phyloP scores from a whole-genome alignment of 805 yeast species.

The Pichia scutulata region DNA sequence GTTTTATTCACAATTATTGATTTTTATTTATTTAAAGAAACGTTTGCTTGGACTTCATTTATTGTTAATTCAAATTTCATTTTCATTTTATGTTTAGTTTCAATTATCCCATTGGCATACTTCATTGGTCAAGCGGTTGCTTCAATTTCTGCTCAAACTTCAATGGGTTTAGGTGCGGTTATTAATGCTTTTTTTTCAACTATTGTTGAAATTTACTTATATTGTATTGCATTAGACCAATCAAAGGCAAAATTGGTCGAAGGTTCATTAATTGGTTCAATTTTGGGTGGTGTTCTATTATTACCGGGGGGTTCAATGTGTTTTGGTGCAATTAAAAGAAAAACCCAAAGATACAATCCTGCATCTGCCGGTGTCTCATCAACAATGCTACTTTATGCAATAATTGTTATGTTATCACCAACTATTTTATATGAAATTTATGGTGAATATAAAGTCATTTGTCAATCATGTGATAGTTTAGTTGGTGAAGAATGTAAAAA shows the following conservation, averaged over 20 bases:
- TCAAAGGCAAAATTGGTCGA: constrained; percentile 85
- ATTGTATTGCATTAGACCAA: constrained; percentile 84
- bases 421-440: constrained; percentile 83
- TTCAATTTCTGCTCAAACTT: constrained; percentile 94
- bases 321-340: constrained; percentile 88
- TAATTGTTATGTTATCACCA: constrained; percentile 88
- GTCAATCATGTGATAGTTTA: constrained; percentile 43
- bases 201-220: constrained; percentile 84
- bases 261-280: constrained; percentile 92
- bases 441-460: constrained; percentile 74
- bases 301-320: constrained; percentile 96
- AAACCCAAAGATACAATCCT: constrained; percentile 93
- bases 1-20: constrained; percentile 81
- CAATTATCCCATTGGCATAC: constrained; percentile 90
- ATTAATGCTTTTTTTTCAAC: constrained; percentile 97
- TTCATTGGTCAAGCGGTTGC: constrained; percentile 99
- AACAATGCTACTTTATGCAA: constrained; percentile 87
- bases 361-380: constrained; percentile 95
- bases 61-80: constrained; percentile 57
- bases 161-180: constrained; percentile 98
- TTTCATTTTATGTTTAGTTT: constrained; percentile 68
- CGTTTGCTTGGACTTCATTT: constrained; percentile 30
- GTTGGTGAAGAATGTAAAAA: constrained; percentile 42
- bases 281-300: constrained; percentile 83
- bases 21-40: constrained; percentile 53